phyloP scores from a whole-genome alignment of 108 stramenopile genomes.

The Mayamaea pseudoterrestris region DNA sequence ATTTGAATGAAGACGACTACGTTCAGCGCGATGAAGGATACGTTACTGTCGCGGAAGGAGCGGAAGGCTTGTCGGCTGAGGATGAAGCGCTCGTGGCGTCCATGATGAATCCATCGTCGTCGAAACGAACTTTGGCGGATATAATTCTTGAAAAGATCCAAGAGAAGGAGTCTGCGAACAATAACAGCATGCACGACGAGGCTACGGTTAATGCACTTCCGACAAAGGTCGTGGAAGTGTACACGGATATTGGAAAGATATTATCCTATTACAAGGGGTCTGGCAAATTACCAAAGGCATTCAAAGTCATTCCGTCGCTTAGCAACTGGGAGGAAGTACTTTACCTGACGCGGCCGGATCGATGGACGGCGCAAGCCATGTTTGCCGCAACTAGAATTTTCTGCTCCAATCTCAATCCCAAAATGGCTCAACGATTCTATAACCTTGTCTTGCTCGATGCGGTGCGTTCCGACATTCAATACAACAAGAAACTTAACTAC shows the following conservation, averaged over 20 bases:
- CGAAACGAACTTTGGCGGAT: slow-evolving; percentile 82
- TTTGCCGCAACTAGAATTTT: slow-evolving; percentile 94
- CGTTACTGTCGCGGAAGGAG: slow-evolving; percentile 39
- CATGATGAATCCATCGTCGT: slow-evolving; percentile 46
- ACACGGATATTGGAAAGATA: slow-evolving; percentile 91
- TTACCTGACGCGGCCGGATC: slow-evolving; percentile 92
- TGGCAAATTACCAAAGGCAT: slow-evolving; percentile 98
- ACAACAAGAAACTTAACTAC: slow-evolving; percentile 94
- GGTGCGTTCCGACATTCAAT: slow-evolving; percentile 86
- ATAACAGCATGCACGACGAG: slow-evolving; percentile 15
- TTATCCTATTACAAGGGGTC: slow-evolving; percentile 87
- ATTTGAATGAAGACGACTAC: slow-evolving; percentile 43
- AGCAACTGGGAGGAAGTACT: slow-evolving; percentile 97
- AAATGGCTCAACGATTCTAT: slow-evolving; percentile 97
- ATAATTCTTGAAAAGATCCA: slow-evolving; percentile 95
- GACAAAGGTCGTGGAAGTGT: slow-evolving; percentile 89
- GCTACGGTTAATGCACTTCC: slow-evolving; percentile 48
- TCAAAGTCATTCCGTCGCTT: slow-evolving; percentile 97
- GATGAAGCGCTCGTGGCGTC: slow-evolving; percentile 68
- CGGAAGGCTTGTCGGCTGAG: slow-evolving; percentile 55
- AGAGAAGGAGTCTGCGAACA: slow-evolving; percentile 79
- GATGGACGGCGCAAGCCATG: slow-evolving; percentile 95
- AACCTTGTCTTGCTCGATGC: slow-evolving; percentile 90
- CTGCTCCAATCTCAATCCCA: slow-evolving; percentile 94
- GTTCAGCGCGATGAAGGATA: slow-evolving; percentile 67